Evolutionary conservation across 1,284 basidiomycete species (phyloP), one percentile per base, ranked within the genome.

Genomic region (Ceratobasidium sp.): DNA sequence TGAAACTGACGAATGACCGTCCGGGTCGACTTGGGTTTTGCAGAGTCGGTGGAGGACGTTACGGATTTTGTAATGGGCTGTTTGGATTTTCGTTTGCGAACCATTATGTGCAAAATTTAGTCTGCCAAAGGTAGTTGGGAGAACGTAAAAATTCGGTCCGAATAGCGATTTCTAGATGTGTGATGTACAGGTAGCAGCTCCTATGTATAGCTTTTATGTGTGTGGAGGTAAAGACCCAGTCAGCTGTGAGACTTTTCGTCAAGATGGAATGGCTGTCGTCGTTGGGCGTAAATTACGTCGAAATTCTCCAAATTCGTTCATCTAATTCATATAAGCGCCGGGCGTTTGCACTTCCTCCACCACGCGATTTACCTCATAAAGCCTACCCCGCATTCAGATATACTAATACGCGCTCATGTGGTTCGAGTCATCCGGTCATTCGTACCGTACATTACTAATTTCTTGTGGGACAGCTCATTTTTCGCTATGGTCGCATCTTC

Each of bases 1-100:
- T 92, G 91, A 76, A 90, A 92, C 71, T 82, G 83, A 50, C 89
- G 86, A 75, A 92, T 92, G 76, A 89, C 80, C 9, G 84, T 84
- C 61, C 90, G 84, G 69, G 86, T 89, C 18, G 87, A 83, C 74
- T 84, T 81, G 0, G 88, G 85, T 62, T 81, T 86, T 73, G 80
- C 81, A 41, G 83, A 83, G 34, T 67, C 64, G 8, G 52, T 14
- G 30, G 36, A 28, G 9, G 34, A 14, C 4, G 50, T 23, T 21
- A 34, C 16, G 28, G 64, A 53, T n/a, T 55, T 36, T 3, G 64
- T 67, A 23, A 67, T 67, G 39, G 64, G 64, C 5, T 21, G 30
- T 30, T 67, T 67, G 21, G 64, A n/a, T 43, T 67, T 67, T 43
- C 64, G 64, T 55, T 67, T 67, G 28, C 50, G 64, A 23, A 26